Percentiles rank a stretch among this genome's conserved stretches.
phyloP scores from a whole-genome alignment of 2,329 filamentous ascomycete genomes.

The Sporothrix sp. region DNA sequence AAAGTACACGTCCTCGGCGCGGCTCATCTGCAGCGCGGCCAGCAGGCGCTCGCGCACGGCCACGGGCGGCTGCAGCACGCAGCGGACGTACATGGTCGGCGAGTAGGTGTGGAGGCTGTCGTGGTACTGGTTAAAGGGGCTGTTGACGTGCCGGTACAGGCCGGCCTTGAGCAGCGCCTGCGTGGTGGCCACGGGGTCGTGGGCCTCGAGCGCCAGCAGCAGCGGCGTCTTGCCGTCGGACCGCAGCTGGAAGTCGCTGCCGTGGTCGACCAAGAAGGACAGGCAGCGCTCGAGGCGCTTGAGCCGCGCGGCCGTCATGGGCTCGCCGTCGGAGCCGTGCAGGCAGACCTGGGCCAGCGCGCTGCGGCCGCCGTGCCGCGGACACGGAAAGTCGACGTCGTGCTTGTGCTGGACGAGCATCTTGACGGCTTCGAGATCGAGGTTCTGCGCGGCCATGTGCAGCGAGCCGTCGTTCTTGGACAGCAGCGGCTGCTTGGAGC shows the following conservation, averaged over 20 bases:
- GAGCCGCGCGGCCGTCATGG: conserved; percentile 37
- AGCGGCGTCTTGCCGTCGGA: conserved; percentile 49
- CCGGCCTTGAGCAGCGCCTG: conserved; percentile 51
- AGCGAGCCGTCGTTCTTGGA: conserved; percentile 55
- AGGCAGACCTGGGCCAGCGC: conserved; percentile 55
- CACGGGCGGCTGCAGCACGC: conserved; percentile 31
- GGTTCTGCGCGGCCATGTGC: conserved; percentile 51
- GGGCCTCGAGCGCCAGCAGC: conserved; percentile 49
- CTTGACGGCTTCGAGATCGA: conserved; percentile 47
- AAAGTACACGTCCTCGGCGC: conserved; percentile 45
- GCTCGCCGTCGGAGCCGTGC: conserved; percentile 38
- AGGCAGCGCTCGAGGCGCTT: conserved; percentile 49
- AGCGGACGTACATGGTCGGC: conserved; percentile 51
- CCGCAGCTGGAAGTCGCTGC: conserved; percentile 46
- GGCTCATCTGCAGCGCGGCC: conserved; percentile 40
- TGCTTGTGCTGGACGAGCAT: conserved; percentile 50
- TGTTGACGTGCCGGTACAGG: conserved; percentile 56
- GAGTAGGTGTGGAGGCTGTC: conserved; percentile 50
- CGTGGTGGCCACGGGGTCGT: conserved; percentile 44
- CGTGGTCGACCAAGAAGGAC: conserved; percentile 44
- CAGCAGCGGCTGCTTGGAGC: conserved; percentile 45
- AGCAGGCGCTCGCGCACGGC: conserved; percentile 35
- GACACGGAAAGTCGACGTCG: conserved; percentile 55
- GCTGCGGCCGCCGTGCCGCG: conserved; percentile 51
- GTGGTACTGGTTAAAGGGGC: conserved; percentile 45